Percentiles rank a stretch among this genome's conserved stretches.
phyloP scores from a whole-genome alignment of 1,284 basidiomycete genomes.

The Tranzscheliella williamsii region DNA sequence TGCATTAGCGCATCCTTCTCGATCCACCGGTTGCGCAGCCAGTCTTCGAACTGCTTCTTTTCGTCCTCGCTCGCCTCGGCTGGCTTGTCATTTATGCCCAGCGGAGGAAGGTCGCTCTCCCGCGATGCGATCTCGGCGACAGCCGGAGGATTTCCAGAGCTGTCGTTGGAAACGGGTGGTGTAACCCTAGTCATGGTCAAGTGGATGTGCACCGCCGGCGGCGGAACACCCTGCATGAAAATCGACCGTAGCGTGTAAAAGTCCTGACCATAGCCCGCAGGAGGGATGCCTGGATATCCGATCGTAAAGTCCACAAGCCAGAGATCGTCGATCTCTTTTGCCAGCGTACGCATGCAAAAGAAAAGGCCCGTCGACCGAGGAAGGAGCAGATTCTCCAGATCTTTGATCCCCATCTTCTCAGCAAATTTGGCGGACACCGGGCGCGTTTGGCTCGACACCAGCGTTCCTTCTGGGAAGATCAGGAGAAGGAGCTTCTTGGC shows the following conservation, averaged over 20 bases:
- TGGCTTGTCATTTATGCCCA: constrained; percentile 17
- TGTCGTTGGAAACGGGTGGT: constrained; percentile 2
- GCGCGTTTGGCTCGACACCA: constrained; percentile 44
- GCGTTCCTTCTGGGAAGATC: constrained; percentile 56
- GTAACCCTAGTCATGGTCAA: constrained; percentile 31
- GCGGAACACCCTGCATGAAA: constrained; percentile 79
- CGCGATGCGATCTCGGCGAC: constrained; percentile 7
- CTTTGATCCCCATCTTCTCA: constrained; percentile 64
- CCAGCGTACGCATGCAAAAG: constrained; percentile 79
- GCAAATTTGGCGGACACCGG: constrained; percentile 49
- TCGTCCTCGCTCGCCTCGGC: constrained; percentile 69
- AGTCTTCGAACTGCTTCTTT: constrained; percentile 74
- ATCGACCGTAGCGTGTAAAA: constrained; percentile 85
- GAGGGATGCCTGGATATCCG: constrained; percentile 77
- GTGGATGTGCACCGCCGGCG: constrained; percentile 81
- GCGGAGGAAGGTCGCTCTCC: constrained; percentile 10
- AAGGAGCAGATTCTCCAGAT: constrained; percentile 77
- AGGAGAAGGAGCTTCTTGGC: constrained; percentile 45
- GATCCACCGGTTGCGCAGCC: constrained; percentile 79
- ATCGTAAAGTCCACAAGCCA: constrained; percentile 75
- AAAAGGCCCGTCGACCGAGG: constrained; percentile 88
- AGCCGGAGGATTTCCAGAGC: constrained; percentile 2
- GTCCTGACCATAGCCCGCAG: constrained; percentile 70
- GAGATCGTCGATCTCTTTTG: constrained; percentile 75
- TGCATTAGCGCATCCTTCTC: constrained; percentile 80